Conservation (phyloP, 176 grass and related monocot genomes). For the Tillandsia leiboldiana region DNA sequence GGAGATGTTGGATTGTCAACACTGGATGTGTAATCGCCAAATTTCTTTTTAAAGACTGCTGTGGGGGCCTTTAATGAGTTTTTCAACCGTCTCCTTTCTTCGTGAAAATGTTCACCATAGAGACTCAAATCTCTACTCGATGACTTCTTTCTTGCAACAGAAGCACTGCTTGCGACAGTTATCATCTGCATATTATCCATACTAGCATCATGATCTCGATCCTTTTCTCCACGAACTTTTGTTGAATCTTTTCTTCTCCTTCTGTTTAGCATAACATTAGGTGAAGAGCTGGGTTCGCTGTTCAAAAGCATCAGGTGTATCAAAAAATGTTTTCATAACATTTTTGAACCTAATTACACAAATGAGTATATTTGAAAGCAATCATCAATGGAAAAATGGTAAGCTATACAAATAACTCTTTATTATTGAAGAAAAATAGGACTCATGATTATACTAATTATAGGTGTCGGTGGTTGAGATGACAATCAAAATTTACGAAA, state of each 20-base stretch:
- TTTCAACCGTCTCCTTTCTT: conserved; percentile 39
- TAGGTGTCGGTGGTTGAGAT: background rate
- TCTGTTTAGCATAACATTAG: conserved; percentile 57
- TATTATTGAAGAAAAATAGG: background rate
- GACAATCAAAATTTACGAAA: background rate
- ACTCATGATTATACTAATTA: background rate
- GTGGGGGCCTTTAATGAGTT: conserved; percentile 29
- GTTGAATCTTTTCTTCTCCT: conserved; percentile 80
- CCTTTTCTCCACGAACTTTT: conserved; percentile 18
- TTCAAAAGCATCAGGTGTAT: conserved; percentile 16
- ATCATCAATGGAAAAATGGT: background rate
- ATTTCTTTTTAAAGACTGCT: conserved; percentile 41
- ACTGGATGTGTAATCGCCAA: conserved; percentile 28
- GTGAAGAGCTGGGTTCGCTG: conserved; percentile 48
- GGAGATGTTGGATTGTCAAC: conserved; percentile 28
- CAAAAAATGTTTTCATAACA: background rate
- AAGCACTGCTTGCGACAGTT: conserved; percentile 29
- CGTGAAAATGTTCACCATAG: conserved; percentile 33
- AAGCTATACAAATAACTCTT: background rate
- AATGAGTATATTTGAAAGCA: background rate
- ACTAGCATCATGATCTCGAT: conserved; percentile 31
- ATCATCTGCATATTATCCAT: conserved; percentile 34
- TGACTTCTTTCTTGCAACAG: conserved; percentile 31
- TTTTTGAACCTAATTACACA: background rate
- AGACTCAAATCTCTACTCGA: background rate